Evolutionary conservation across 176 grass and related monocot species (phyloP), one percentile per base, ranked within the genome.

Genomic region (Phyllostachys edulis): DNA sequence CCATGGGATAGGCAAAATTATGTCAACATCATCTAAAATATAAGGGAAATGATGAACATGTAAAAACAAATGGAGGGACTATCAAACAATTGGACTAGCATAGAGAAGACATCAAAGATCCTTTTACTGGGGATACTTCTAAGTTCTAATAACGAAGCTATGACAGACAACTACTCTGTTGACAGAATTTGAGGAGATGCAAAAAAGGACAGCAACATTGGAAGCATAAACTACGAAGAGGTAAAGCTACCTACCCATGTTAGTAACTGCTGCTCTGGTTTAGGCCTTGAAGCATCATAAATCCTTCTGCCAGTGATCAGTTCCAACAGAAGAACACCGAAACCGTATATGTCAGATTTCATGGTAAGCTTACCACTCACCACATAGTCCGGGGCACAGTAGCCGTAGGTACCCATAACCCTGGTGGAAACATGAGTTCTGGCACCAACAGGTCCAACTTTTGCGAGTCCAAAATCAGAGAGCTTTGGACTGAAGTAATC

Each of bases 381-480:
- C 29, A 89, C 87, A 70, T 98, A 98, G 85, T 98, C 95, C 86
- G 95, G 95, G 63, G 95, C 95, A 64, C 92, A 94, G 78, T 97
- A 97, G 74, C 95, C 95, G 36, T 94, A 97, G 71, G 95, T 97
- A 20, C 95, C 92, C 95, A 97, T 97, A 74, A 97, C 95, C 87
- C 95, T 92, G 18, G 95, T 97, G 3, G 95, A 97, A 47, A 97
- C 90, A 60, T 93, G 92, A 34, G 95, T 97, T 47, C 84, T 87
- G 79, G 93, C 92, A 46, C 92, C 95, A 24, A 97, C 88, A 0
- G 95, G 95, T 3, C 90, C 95, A 52, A 98, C 81, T 89, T 98
- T 98, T 11, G 95, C 95, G 3, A 98, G 95, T 29, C 92, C 95
- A 78, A 98, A 98, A 78, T 98, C 95, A 73, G 95, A 98, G 9